phyloP scores from a whole-genome alignment of 192 early-diverging fungal genomes.

The Linderina pennispora region DNA sequence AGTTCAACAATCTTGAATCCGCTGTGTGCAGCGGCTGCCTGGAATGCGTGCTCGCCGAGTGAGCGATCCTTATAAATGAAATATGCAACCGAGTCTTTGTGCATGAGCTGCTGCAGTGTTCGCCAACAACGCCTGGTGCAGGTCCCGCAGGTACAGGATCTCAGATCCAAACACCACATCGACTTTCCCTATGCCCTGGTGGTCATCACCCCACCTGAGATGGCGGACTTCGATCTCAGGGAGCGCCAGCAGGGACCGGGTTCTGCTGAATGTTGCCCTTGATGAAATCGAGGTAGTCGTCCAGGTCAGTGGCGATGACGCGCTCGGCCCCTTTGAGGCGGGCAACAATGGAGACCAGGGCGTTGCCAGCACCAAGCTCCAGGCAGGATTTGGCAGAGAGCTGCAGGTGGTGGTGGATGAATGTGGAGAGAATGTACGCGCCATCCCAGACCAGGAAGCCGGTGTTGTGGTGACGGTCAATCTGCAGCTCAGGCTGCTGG shows the following conservation, averaged over 20 bases:
- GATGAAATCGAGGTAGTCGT: constrained; percentile 4
- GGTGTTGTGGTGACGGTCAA: constrained; percentile 14
- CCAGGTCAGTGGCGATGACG: constrained; percentile 15
- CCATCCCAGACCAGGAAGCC: constrained; percentile 27
- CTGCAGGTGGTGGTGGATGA: constrained; percentile 1
- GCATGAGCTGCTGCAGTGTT: constrained; percentile 11
- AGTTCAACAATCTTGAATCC: constrained; percentile 7
- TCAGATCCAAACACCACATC: constrained; percentile 22
- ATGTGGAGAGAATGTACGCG: constrained; percentile 17
- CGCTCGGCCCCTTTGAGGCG: background rate
- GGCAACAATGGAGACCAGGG: constrained; percentile 12
- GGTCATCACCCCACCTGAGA: constrained; percentile 1
- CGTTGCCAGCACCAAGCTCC: constrained; percentile 18
- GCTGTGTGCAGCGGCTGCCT: background rate
- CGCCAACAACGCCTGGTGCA: constrained; percentile 6
- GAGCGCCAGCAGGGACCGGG: background rate
- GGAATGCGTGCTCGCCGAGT: constrained; percentile 7
- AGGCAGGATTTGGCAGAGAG: constrained; percentile 8
- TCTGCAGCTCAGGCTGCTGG: constrained; percentile 6
- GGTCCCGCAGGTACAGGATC: constrained; percentile 18
- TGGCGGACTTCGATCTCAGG: constrained; percentile 2
- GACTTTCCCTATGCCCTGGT: background rate
- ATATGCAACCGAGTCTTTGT: constrained; percentile 3
- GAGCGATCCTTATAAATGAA: constrained; percentile 21
- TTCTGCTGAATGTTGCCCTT: constrained; percentile 9